phyloP scores from a whole-genome alignment of 140 eudicot genomes.

The Erigeron philadelphicus region DNA sequence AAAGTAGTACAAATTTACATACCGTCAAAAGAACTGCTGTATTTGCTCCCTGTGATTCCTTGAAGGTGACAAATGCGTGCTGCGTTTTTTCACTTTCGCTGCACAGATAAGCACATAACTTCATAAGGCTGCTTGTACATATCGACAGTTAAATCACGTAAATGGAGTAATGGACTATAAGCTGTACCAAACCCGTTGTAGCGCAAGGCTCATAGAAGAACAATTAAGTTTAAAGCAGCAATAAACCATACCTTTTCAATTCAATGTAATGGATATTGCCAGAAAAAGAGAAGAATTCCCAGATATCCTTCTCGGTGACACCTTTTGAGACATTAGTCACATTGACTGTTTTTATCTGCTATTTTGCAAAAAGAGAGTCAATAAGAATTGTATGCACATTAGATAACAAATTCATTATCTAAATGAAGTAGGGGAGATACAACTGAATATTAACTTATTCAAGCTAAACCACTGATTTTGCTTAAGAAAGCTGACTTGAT shows the following conservation, averaged over 20 bases:
- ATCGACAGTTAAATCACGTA: background rate
- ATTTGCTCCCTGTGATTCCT: slow-evolving; percentile 63
- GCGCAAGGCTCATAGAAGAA: background rate
- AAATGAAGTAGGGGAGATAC: background rate
- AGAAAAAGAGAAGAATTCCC: slow-evolving; percentile 74
- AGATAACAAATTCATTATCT: background rate
- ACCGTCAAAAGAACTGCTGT: slow-evolving; percentile 67
- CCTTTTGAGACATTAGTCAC: slow-evolving; percentile 52
- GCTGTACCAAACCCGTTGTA: background rate
- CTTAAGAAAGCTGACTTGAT: background rate
- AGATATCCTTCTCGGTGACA: slow-evolving; percentile 51
- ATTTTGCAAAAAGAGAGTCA: slow-evolving; percentile 7
- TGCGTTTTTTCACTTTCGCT: slow-evolving; percentile 49
- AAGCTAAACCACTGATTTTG: background rate
- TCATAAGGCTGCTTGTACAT: slow-evolving; percentile 10
- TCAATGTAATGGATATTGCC: slow-evolving; percentile 68
- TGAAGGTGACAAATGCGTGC: slow-evolving; percentile 59
- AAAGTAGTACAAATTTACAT: slow-evolving; percentile 11
- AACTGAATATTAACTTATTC: background rate
- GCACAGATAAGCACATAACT: slow-evolving; percentile 25
- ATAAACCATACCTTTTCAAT: slow-evolving; percentile 44
- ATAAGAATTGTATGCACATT: background rate
- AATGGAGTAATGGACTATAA: background rate
- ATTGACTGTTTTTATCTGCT: slow-evolving; percentile 58
- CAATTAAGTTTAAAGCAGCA: background rate